Conservation (phyloP, 192 early-diverging fungal genomes). For the Anaeromyces robustus region DNA sequence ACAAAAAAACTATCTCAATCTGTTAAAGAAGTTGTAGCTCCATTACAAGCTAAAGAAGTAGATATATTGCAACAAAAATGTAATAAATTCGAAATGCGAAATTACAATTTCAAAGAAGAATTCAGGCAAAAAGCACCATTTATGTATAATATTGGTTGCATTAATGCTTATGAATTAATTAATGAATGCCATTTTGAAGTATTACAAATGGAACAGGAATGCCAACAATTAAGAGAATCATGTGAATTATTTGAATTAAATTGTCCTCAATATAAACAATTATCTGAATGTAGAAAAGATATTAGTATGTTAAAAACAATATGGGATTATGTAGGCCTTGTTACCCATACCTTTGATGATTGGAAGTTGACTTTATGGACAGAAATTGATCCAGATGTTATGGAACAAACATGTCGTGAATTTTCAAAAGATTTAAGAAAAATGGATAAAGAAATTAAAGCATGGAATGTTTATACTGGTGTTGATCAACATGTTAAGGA, state of each 20-base stretch:
- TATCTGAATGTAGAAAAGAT: conserved; percentile 39
- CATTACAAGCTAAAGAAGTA: conserved; percentile 45
- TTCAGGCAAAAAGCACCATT: conserved; percentile 56
- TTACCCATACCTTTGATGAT: conserved; percentile 44
- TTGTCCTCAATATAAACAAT: conserved; percentile 39
- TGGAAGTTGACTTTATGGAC: conserved; percentile 43
- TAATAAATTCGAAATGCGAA: conserved; percentile 44
- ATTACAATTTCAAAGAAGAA: conserved; percentile 47
- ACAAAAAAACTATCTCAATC: conserved; percentile 41
- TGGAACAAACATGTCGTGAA: conserved; percentile 42
- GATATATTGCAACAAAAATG: conserved; percentile 51
- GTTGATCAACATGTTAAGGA: conserved; percentile 50
- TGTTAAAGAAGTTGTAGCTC: conserved; percentile 45
- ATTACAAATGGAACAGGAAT: conserved; percentile 38
- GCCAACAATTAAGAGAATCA: conserved; percentile 27
- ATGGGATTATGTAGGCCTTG: conserved; percentile 46
- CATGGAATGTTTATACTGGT: conserved; percentile 45
- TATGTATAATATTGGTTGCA: conserved; percentile 37
- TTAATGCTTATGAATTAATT: conserved; percentile 27
- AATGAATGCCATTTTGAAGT: conserved; percentile 36
- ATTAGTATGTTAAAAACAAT: conserved; percentile 42
- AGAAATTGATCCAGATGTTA: conserved; percentile 44
- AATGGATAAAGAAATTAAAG: conserved; percentile 56
- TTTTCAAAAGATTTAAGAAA: conserved; percentile 37
- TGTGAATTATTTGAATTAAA: conserved; percentile 53